Conservation (phyloP, 495 filamentous ascomycete species). For the Penicillium bovifimosum region DNA sequence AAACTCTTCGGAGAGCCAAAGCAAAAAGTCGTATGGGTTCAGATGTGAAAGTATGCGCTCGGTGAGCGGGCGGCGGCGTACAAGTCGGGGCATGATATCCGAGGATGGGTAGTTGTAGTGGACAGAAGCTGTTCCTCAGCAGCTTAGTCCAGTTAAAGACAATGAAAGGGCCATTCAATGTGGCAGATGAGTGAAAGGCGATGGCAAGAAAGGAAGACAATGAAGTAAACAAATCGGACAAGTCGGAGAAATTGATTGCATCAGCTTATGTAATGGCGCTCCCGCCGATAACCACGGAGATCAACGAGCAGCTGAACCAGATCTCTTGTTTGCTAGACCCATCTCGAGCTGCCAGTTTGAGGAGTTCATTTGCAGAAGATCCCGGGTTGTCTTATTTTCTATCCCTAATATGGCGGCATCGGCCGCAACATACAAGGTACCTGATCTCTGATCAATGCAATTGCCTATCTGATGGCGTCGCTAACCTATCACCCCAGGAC, state of each 20-base stretch:
- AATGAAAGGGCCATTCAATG: conserved; percentile 2
- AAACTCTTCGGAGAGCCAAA: conserved; percentile 85
- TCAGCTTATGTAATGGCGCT: conserved; percentile 23
- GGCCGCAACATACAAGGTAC: conserved; percentile 40
- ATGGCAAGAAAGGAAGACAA: background rate
- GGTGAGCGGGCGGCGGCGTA: conserved; percentile 68
- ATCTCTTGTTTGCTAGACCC: conserved; percentile 1
- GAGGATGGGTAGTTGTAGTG: background rate
- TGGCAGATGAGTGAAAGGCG: background rate
- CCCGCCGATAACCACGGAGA: conserved; percentile 22
- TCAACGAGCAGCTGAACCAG: conserved; percentile 6
- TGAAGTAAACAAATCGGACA: conserved; percentile 15
- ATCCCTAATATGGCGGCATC: conserved; percentile 31
- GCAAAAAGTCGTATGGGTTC: conserved; percentile 80
- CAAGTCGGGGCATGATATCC: conserved; percentile 62
- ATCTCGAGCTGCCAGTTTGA: background rate
- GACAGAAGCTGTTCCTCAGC: conserved; percentile 21
- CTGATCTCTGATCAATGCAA: conserved; percentile 4
- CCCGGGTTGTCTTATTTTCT: background rate
- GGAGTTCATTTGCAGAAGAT: background rate
- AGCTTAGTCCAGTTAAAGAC: conserved; percentile 13
- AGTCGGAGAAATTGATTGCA: too few species aligned
- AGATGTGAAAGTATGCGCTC: conserved; percentile 74
- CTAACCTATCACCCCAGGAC: conserved; percentile 50
- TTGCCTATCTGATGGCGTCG: conserved; percentile 16